phyloP scores from a whole-genome alignment of 495 filamentous ascomycete genomes.

The Thermothielavioides terrestris region DNA sequence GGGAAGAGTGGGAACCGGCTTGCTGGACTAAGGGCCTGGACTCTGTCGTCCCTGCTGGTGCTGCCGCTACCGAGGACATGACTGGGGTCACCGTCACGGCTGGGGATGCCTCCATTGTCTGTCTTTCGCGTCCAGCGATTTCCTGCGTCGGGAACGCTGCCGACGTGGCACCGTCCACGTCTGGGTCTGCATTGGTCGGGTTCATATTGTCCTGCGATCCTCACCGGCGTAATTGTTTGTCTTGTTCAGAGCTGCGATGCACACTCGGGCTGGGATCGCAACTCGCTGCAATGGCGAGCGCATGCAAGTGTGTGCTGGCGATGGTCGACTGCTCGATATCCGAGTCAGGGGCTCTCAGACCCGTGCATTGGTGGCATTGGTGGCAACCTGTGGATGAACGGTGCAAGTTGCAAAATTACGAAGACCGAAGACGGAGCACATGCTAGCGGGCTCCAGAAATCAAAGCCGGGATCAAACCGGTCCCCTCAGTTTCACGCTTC shows the following conservation, averaged over 20 bases:
- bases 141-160: neutral
- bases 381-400: neutral
- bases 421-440: neutral
- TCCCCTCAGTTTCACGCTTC: neutral
- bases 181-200: neutral
- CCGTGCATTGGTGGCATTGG: neutral
- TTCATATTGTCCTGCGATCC: no score
- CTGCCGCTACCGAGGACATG: conserved; percentile 1
- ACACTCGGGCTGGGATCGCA: neutral
- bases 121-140: neutral
- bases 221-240: no score
- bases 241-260: no score
- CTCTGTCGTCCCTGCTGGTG: neutral
- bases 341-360: neutral
- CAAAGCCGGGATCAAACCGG: no score
- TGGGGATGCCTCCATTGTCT: neutral
- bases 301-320: neutral
- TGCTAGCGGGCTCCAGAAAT: no score
- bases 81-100: no score
- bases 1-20: conserved; percentile 15
- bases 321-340: neutral
- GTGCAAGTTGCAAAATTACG: no score
- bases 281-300: neutral
- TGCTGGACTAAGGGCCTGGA: conserved; percentile 12
- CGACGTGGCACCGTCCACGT: neutral